These are phyloP conservation scores for Thielaviopsis populi DNA, from an alignment of 2,329 filamentous ascomycete species.

Conservation along the genomic window DNA sequence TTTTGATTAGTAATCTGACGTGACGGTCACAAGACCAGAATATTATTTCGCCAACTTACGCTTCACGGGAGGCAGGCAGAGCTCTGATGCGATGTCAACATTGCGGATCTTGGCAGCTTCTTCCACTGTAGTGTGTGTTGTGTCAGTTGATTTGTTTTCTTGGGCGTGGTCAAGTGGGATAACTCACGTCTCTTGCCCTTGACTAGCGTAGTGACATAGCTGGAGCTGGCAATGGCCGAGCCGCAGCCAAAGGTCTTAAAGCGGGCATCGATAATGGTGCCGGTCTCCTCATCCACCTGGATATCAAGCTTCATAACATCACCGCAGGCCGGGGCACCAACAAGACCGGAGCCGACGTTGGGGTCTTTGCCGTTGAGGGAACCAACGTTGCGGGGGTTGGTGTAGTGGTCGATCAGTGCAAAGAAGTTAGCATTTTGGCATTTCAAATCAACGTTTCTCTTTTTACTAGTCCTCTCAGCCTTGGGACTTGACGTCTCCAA, in stretches of 20 bases:
- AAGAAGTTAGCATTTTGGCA: slow-evolving; percentile 22
- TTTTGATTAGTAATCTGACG: background rate
- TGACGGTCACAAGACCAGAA: background rate
- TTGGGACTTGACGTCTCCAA: background rate
- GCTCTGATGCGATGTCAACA: slow-evolving; percentile 94
- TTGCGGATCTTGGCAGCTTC: slow-evolving; percentile 88
- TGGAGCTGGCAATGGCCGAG: slow-evolving; percentile 84
- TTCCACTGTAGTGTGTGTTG: slow-evolving; percentile 40
- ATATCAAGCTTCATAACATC: slow-evolving; percentile 76
- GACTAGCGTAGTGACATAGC: slow-evolving; percentile 91
- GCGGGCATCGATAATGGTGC: slow-evolving; percentile 85
- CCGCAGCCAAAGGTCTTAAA: slow-evolving; percentile 98
- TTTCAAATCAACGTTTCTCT: slow-evolving; percentile 24
- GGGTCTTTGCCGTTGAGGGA: slow-evolving; percentile 55
- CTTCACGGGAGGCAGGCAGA: slow-evolving; percentile 79
- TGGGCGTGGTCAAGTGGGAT: background rate
- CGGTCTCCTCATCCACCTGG: slow-evolving; percentile 72
- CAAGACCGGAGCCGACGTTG: slow-evolving; percentile 81
- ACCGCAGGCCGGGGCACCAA: slow-evolving; percentile 76
- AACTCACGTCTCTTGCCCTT: slow-evolving; percentile 58
- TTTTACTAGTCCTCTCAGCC: slow-evolving; percentile 11
- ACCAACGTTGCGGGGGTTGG: slow-evolving; percentile 39
- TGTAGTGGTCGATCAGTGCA: slow-evolving; percentile 35
- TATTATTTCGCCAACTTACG: slow-evolving; percentile 36
- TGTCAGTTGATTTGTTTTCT: background rate